Evolutionary conservation across 768 basidiomycete genomes (phyloP), one percentile per base, ranked within the genome.

Genomic region (Termitomyces eurrhizus): DNA sequence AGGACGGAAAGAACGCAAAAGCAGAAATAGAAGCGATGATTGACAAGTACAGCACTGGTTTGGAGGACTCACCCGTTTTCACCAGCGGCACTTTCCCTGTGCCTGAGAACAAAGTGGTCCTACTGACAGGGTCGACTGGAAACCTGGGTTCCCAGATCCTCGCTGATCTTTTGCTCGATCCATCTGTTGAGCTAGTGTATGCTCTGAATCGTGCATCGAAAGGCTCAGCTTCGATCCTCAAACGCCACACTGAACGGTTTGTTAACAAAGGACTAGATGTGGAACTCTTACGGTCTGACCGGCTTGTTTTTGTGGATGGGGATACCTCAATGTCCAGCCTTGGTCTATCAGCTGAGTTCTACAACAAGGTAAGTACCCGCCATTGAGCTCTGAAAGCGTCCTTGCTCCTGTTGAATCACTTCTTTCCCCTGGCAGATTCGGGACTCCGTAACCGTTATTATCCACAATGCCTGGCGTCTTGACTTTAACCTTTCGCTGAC

Each of bases 251-350:
- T 32, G 57, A 60, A 39, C 60, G 64, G 32, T 68, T 68, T 42
- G n/a, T 46, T 16, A 74, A 74, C 33, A 69, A 69, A 26, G 74
- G 69, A 0, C 65, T 78, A 11, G 64, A 75, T 24, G 5, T 60
- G 1, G 44, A 61, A 0, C 59, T 78, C 4, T 59, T 77, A 44
- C 48, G 59, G 7, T 71, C 68, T 1, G 18, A 62, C 1, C 77
- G 79, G 56, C 54, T 80, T 3, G 67, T 69, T 2, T 71, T 72
- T 39, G 46, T 80, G 2, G 70, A 76, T 36, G 74, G 74, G 0
- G 72, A 79, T 58, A 63, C 69, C 0, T 52, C 70, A 13, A 52
- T 67, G 14, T 57, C 67, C 1, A 54, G 59, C 32, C 66, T 78
- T 2, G 78, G 77, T 7, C 50, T 79, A 41, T 56, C 67, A 36